A percentile compares a stretch with the other conserved stretches of the same genome.
Evolutionary conservation across 2,329 filamentous ascomycete species (phyloP).

Genomic region (Hysterium pulicare): DNA sequence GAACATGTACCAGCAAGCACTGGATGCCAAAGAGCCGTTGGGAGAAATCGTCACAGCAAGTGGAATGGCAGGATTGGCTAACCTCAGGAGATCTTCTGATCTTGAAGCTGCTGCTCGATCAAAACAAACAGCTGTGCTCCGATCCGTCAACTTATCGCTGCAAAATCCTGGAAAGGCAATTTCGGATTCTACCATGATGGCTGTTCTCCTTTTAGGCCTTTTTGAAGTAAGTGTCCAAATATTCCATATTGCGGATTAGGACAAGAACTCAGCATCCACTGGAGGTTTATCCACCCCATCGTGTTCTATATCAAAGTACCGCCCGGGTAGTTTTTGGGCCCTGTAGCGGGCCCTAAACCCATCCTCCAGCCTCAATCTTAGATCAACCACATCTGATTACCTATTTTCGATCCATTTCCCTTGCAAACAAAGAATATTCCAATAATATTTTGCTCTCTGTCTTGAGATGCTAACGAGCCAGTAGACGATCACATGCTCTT

Average conservation of each 20-base stretch:
- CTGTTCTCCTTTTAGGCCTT: constrained; percentile 12
- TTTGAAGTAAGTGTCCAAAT: constrained; percentile 13
- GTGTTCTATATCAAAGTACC: no score
- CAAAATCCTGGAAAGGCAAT: constrained; percentile 11
- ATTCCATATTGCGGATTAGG: no score
- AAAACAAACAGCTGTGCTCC: constrained; percentile 12
- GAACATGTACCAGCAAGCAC: constrained; percentile 6
- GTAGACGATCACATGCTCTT: constrained; percentile 13
- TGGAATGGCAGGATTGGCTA: constrained; percentile 15
- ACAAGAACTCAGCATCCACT: no score
- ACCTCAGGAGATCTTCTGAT: constrained; percentile 8
- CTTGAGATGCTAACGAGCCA: constrained; percentile 2
- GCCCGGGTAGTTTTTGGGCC: no score
- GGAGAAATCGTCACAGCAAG: constrained; percentile 15
- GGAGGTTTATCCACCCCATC: no score
- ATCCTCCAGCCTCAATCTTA: no score
- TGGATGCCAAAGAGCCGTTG: constrained; percentile 10
- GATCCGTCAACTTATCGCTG: constrained; percentile 11
- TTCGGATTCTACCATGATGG: constrained; percentile 14
- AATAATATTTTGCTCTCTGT: background rate
- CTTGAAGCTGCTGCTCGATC: constrained; percentile 12
- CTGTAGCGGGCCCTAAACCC: no score
- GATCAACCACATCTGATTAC: no score
- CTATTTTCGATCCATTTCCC: no score
- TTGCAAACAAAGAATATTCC: no score